Conservation (phyloP, 768 basidiomycete species). For the Pleurotus eryngii region DNA sequence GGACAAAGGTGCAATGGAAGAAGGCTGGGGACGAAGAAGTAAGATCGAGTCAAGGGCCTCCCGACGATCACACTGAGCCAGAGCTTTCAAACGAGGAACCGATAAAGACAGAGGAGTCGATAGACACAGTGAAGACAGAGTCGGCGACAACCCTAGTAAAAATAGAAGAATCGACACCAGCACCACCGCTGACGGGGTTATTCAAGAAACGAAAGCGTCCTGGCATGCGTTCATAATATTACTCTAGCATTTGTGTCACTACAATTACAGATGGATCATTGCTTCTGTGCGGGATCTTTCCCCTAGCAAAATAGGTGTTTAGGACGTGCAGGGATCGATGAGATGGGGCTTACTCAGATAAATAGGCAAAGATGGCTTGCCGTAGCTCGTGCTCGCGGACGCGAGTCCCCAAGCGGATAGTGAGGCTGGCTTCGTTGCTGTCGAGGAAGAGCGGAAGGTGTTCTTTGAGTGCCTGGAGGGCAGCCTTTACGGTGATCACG, state of each 20-base stretch:
- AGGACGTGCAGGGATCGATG: not conserved
- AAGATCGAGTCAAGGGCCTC: constrained; percentile 21
- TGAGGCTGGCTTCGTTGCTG: not conserved
- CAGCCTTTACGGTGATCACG: not conserved
- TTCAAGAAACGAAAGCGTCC: constrained; percentile 6
- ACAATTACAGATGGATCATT: constrained; percentile 3
- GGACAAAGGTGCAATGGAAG: constrained; percentile 35
- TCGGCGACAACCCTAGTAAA: not conserved
- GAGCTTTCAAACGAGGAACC: not conserved
- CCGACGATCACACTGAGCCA: constrained; percentile 23
- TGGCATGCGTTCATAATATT: not conserved
- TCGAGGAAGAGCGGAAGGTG: not conserved
- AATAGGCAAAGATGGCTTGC: constrained; percentile 2
- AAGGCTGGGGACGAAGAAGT: constrained; percentile 15
- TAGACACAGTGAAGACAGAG: not conserved
- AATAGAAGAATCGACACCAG: not conserved
- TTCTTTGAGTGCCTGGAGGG: not conserved
- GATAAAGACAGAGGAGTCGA: not conserved
- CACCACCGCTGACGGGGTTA: not conserved
- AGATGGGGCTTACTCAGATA: not conserved
- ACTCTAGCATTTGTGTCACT: not conserved
- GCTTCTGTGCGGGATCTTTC: not conserved
- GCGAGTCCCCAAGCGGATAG: not conserved
- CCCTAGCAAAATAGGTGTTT: not conserved
- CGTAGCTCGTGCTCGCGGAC: not conserved